Base-by-base conservation (phyloP, 129 eudicot genomes). In the Silybum marianum region DNA sequence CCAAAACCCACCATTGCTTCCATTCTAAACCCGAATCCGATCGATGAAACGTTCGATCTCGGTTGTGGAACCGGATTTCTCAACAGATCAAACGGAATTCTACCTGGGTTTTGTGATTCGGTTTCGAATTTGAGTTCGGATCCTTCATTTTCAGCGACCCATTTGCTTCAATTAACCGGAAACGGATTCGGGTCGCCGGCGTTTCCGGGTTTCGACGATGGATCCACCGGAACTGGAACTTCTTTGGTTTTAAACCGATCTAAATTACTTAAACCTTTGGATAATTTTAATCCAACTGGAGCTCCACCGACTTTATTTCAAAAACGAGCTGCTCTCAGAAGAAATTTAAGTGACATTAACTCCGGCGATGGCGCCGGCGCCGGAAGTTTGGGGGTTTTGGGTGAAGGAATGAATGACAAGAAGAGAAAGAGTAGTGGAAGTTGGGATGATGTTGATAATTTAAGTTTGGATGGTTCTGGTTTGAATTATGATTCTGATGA, bases 251-350 rank as follows among this genome's bases (percentile, higher is more conserved):
- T 88, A 11, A 93, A 93, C 83, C 89, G 95, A 86, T 86, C 97
- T 10, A 93, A 88, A 69, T 65, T 91, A 66, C 86, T 93, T 72
- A 88, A 91, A 85, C 98, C 98, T 0, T 91, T 93, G 44, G 91
- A 88, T 19, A 84, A 85, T 78, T 89, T 87, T 44, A 80, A 87
- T 74, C 84, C 97, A 13, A 76, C 72, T 39, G 94, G 91, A 13
- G 78, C 87, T 16, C 95, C 90, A 8, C 98, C 98, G 8, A 93
- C 98, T 25, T 81, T 93, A 63, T 93, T 93, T 68, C 97, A 93
- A 36, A 93, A 93, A 74, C 80, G 98, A 77, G 98, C 97, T 68
- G 95, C 98, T n/a, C 83, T 90, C 38, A 85, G 93, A 70, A 86
- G 93, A 89, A 93, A 83, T 69, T 76, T 87, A 60, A 85, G 80